phyloP scores from a whole-genome alignment of 1,139 yeast genomes.

The Nakaseomyces kungkrabaensis region DNA sequence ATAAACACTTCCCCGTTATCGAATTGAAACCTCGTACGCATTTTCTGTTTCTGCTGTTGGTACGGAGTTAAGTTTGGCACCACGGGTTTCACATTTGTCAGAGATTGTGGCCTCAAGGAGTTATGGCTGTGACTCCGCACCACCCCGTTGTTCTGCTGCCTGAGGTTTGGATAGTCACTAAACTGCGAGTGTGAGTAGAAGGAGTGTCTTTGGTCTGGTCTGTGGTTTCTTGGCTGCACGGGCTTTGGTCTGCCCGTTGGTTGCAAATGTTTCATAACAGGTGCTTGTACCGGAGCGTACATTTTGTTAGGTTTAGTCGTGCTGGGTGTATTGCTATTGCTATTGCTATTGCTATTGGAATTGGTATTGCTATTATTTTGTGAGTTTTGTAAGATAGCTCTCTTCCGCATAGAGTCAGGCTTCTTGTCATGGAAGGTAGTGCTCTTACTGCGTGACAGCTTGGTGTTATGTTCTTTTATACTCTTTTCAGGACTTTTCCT shows the following conservation, averaged over 20 bases:
- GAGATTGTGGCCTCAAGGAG: not conserved
- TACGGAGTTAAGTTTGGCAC: constrained; percentile 17
- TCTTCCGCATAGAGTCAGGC: not conserved
- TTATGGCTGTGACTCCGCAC: not conserved
- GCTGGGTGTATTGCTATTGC: not conserved
- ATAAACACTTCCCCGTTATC: constrained; percentile 29
- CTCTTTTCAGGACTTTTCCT: not conserved
- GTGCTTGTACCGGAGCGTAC: not conserved
- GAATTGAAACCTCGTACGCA: constrained; percentile 23
- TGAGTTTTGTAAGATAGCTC: constrained; percentile 1
- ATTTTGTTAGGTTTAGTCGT: not conserved
- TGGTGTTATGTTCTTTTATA: not conserved
- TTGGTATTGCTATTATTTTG: not conserved
- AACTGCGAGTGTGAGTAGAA: constrained; percentile 1
- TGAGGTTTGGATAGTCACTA: not conserved
- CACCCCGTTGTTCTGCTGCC: not conserved
- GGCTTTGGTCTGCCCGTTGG: not conserved
- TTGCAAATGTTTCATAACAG: not conserved
- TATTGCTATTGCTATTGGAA: not conserved
- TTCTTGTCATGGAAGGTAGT: not conserved
- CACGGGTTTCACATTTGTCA: not conserved
- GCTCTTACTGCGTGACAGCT: not conserved
- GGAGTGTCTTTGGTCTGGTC: not conserved
- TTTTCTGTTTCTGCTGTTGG: constrained; percentile 22
- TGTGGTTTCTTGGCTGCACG: not conserved